Base-by-base conservation (phyloP, 176 grass and related monocot species). In the Elaeis guineensis region DNA sequence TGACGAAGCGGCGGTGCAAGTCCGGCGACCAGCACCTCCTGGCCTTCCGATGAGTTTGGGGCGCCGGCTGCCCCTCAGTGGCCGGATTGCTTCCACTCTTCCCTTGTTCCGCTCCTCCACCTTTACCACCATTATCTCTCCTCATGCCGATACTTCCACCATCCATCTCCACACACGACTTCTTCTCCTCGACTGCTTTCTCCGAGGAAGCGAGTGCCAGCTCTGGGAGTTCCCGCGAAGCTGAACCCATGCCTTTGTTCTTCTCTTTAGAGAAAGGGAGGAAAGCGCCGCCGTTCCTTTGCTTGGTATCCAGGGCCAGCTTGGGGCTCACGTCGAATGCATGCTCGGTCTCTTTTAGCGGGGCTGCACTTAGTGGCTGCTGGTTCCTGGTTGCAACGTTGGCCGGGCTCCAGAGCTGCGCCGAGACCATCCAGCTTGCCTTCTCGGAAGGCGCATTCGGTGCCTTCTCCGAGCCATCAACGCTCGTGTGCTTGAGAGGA, bases 21-120 rank as follows among this genome's bases (percentile, higher is more conserved):
- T 98, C 94, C 61, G 94, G 94, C 50, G 94, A 98, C 94, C 94
- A 98, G 71, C 94, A 98, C 50, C 94, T 62, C 21, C 94, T 78
- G 3, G 94, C 94, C 74, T 98, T 98, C 22, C 94, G 51, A 70
- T 93, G 85, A 0, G 94, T 39, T 54, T 89, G 88, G 18, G 69
- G 52, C 21, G 67, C 17, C 0, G 68, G 49, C 49, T 77, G 76
- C 26, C 77, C 71, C 21, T 98, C 94, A 3, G 25, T 16, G 0
- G 48, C 25, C 25, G 25, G 14, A 22, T 69, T 65, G 5, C 54
- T 70, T 53, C 55, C 74, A 62, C 57, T 69, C 78, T 22, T 72
- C 30, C 50, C 29, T 78, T 8, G 76, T 81, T 83, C 70, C 70
- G 49, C 55, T 77, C 81, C 62, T 21, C 60, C 25, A 17, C 44